Evolutionary conservation across 768 basidiomycete genomes (phyloP), one percentile per base, ranked within the genome.

Genomic region (Lactifluus subvellereus): DNA sequence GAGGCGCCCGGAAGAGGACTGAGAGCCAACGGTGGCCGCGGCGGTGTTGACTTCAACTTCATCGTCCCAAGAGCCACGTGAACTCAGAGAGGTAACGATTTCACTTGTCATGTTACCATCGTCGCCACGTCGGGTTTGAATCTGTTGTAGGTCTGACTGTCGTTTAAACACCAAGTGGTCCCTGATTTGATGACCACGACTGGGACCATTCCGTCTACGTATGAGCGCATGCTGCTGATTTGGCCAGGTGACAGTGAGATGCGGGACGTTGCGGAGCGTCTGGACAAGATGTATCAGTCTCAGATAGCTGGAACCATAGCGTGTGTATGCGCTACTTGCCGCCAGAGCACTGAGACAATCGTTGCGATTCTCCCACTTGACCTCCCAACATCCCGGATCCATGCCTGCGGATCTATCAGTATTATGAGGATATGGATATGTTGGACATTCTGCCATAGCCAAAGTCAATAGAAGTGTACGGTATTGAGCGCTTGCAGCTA

Each of bases 291-390:
- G 18, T 40, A 18, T 49, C 30, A 51, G 30, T 16, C 42, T 22
- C n/a, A 38, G 45, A 57, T 3, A 33, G 37, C 53, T 10, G 50
- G 45, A 40, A 50, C 10, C 9, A 32, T 16, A 30, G 8, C 4
- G 10, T 48, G 47, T 48, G 11, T 27, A 35, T 22, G 35, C 18
- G n/a, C 53, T 18, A 72, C 76, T 59, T 71, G 89, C 90, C 81
- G 83, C 82, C 52, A 89, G 76, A 27, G 90, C 90, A 64, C 76
- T 82, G 47, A 90, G 80, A 62, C 86, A 88, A 67, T 92, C 85
- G 63, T 89, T 86, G 48, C 90, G 80, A 71, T 88, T 83, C 32
- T 80, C 77, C 87, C 88, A 93, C 70, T 91, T 93, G 45, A 91
- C 78, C 69, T 88, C 87, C 84, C 87, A 91, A 62, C 86, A 85